Conservation (phyloP, 768 basidiomycete species). For the Trichaptum fuscoviolaceum region DNA sequence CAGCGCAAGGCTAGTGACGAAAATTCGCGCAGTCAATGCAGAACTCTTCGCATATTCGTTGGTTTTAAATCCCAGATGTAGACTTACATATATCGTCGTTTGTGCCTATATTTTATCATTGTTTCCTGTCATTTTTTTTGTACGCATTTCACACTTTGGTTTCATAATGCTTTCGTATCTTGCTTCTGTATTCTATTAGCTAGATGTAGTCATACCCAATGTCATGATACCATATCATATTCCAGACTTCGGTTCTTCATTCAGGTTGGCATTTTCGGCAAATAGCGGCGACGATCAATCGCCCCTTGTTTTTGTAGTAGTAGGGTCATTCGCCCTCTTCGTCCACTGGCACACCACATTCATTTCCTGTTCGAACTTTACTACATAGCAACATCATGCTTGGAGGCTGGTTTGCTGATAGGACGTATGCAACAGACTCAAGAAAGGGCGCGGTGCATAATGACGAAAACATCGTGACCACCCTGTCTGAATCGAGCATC, state of each 20-base stretch:
- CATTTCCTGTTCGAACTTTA: background rate
- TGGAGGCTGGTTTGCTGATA: background rate
- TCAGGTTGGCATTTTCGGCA: background rate
- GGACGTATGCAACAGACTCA: background rate
- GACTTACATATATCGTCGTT: background rate
- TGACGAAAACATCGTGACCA: background rate
- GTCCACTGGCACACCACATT: background rate
- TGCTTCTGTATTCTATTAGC: background rate
- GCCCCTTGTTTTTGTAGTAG: background rate
- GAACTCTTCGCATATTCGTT: slow-evolving; percentile 54
- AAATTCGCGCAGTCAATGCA: slow-evolving; percentile 49
- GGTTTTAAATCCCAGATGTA: slow-evolving; percentile 41
- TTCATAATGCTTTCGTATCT: background rate
- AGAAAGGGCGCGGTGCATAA: background rate
- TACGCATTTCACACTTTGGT: background rate
- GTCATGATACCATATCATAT: background rate
- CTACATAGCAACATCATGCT: background rate
- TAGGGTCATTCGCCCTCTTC: background rate
- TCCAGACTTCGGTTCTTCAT: no score
- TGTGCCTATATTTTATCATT: background rate
- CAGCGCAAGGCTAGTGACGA: slow-evolving; percentile 42
- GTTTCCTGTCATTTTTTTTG: background rate
- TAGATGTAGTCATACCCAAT: background rate
- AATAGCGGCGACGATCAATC: background rate
- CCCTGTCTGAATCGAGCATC: background rate